A percentile compares a stretch with the other conserved stretches of the same genome.
These are phyloP conservation scores for Geotrichum cucujoidarum DNA, from an alignment of 1,139 yeast species.

Conservation along the genomic window DNA sequence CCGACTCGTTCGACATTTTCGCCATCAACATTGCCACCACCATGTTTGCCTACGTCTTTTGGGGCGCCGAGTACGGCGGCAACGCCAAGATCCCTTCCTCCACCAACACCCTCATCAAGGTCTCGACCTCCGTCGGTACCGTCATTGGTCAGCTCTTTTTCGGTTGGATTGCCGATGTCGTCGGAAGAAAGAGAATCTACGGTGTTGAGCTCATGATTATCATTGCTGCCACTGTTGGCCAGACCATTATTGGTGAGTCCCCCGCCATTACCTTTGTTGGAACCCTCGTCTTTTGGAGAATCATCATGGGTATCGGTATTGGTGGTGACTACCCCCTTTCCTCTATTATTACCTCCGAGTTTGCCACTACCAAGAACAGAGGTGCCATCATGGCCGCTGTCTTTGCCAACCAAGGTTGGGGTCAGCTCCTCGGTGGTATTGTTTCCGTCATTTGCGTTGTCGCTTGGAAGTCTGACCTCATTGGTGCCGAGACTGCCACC, in stretches of 20 bases:
- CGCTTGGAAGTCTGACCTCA: constrained; percentile 47
- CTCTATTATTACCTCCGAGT: constrained; percentile 48
- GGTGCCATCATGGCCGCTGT: constrained; percentile 41
- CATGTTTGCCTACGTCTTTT: constrained; percentile 52
- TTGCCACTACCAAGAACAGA: constrained; percentile 37
- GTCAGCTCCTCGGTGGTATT: constrained; percentile 41
- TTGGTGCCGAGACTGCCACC: constrained; percentile 68
- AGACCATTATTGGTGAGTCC: constrained; percentile 50
- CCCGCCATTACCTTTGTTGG: constrained; percentile 66
- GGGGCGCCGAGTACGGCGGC: constrained; percentile 40
- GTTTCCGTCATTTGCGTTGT: constrained; percentile 36
- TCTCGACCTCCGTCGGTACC: constrained; percentile 62
- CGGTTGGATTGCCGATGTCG: constrained; percentile 70
- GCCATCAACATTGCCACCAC: constrained; percentile 78
- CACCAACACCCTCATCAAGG: constrained; percentile 70
- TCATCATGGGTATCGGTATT: constrained; percentile 59
- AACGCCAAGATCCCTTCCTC: constrained; percentile 55
- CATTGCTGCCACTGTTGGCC: constrained; percentile 71
- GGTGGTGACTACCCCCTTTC: constrained; percentile 99
- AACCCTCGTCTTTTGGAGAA: constrained; percentile 41
- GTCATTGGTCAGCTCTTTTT: constrained; percentile 73
- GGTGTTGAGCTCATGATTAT: constrained; percentile 80
- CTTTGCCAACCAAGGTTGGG: constrained; percentile 44
- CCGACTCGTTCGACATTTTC: constrained; percentile 88
- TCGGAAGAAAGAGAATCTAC: constrained; percentile 82